Evolutionary conservation across 139 green algal species (phyloP), one percentile per base, ranked within the genome.

Genomic region (Coelastrella sp.): DNA sequence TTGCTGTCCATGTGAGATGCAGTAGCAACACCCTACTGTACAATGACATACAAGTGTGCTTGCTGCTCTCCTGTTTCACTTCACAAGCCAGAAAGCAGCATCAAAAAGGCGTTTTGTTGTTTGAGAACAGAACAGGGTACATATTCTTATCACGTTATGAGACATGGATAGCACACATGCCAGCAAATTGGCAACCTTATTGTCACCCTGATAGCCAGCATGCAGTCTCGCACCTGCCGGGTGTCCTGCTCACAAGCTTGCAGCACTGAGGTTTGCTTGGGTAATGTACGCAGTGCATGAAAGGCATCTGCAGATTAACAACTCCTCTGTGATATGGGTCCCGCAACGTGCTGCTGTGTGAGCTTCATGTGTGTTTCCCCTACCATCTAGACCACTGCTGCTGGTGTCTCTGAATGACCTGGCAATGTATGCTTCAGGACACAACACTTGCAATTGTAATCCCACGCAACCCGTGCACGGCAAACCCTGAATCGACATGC

Each of bases 291-390:
- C 66, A 86, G 37, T 11, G 80, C 80, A 43, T 43, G 50, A 17
- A 86, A 79, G 11, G 50, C 80, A 57, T 80, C 80, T 86, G 80
- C 80, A 71, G 25, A 79, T 27, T 17, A 45, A 17, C n/a, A 50
- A 21, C 45, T 7, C 30, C 72, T 66, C 1, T 23, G 9, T n/a
- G 25, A 27, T 53, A 27, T 32, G 35, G 11, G 34, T 27, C 9
- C 11, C 4, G 66, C 27, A 40, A 15, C 4, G 34, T 74, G 34
- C 35, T 30, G 32, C 19, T 30, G 66, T 32, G 34, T 23, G 38
- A 77, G 25, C 3, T 27, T n/a, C 41, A 38, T n/a, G n/a, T n/a
- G 40, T 27, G 69, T 50, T 30, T 8, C 2, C 23, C 8, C 30
- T 59, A 77, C 68, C 34, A 23, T 77, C 5, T 5, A 77, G 5